These are phyloP conservation scores for Rubroshorea leprosula DNA, from an alignment of 345 rosid species.

Conservation along the genomic window DNA sequence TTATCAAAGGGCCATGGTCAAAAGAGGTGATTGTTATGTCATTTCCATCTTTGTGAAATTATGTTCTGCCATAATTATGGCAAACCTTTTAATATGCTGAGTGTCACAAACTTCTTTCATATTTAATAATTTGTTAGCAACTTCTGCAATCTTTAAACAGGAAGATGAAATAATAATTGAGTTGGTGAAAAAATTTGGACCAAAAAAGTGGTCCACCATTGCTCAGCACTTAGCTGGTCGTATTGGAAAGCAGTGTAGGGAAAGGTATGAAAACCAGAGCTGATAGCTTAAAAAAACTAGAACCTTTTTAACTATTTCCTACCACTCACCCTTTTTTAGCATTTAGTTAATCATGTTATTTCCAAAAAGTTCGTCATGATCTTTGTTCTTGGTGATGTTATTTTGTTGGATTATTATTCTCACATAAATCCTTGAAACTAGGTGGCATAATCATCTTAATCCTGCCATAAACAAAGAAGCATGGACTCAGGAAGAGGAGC, in stretches of 20 bases:
- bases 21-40: conserved; percentile 64
- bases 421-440: conserved; percentile 7
- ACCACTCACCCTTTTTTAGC: neutral
- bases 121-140: neutral
- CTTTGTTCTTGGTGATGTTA: neutral
- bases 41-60: conserved; percentile 10
- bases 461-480: conserved; percentile 43
- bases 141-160: conserved; percentile 34
- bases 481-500: conserved; percentile 52
- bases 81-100: no score
- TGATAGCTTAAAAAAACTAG: neutral
- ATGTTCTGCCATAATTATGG: no score
- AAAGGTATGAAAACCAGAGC: conserved; percentile 30
- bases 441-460: conserved; percentile 58
- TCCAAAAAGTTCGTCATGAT: neutral
- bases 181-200: conserved; percentile 29
- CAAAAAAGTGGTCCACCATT: conserved; percentile 41
- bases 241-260: conserved; percentile 55
- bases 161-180: conserved; percentile 57
- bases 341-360: neutral
- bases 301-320: neutral
- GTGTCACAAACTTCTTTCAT: no score
- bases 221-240: conserved; percentile 45
- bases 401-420: neutral
- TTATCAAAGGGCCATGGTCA: conserved; percentile 99